These are phyloP conservation scores for Verbena officinalis DNA, from an alignment of 257 asterid genomes.

Conservation along the genomic window DNA sequence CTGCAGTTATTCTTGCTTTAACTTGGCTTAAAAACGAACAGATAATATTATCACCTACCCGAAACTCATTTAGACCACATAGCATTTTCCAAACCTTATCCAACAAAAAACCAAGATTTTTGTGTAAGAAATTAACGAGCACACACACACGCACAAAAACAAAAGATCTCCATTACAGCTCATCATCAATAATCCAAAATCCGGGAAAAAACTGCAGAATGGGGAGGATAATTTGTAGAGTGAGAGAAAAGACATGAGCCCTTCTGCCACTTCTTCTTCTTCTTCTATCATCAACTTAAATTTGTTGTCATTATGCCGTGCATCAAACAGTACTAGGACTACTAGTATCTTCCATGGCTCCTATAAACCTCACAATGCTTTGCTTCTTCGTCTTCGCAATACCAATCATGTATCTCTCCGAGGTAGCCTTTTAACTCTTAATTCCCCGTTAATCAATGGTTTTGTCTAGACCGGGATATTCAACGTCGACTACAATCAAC, in stretches of 20 bases:
- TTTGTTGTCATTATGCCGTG: conserved; percentile 20
- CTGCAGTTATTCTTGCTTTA: too few species aligned
- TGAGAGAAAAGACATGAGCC: conserved; percentile 36
- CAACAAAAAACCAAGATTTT: conserved; percentile 22
- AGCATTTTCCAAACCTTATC: conserved; percentile 38
- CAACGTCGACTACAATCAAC: too few species aligned
- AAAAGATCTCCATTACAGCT: conserved; percentile 26
- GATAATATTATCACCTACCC: not conserved
- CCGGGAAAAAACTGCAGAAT: conserved; percentile 25
- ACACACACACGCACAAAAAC: conserved; percentile 12
- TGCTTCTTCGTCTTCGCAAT: conserved; percentile 28
- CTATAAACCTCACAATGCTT: conserved; percentile 26
- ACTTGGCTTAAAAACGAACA: not conserved
- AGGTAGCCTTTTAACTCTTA: conserved; percentile 24
- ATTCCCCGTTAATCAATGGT: too few species aligned
- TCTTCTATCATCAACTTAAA: conserved; percentile 29
- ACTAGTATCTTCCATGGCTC: conserved; percentile 7
- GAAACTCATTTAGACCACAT: conserved; percentile 33
- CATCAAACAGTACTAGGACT: conserved; percentile 12
- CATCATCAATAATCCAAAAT: conserved; percentile 35
- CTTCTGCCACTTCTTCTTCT: conserved; percentile 33
- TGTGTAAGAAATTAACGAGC: conserved; percentile 1
- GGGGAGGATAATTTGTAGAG: conserved; percentile 15
- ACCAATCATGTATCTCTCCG: conserved; percentile 32
- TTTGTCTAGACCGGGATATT: too few species aligned